Evolutionary conservation across 108 stramenopile species (phyloP), one percentile per base, ranked within the genome.

Genomic region (Skeletonema menzelii): DNA sequence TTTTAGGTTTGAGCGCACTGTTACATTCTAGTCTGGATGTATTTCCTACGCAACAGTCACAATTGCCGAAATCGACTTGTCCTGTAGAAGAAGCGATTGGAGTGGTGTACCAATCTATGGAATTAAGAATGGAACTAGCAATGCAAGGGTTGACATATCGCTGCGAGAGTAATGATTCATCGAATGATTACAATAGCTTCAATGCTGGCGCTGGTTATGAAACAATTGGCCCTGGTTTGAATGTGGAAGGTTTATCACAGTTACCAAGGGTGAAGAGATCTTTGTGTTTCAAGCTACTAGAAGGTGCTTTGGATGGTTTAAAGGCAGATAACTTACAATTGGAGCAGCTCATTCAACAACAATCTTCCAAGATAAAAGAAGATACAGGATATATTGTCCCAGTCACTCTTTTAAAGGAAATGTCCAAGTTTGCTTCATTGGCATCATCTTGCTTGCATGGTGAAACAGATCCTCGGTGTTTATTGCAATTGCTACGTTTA

Each of bases 391-490:
- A 10, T 12, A 17, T 8, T 8, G 10, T 69, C 34, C 82, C 61
- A 5, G 63, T 44, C 40, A 65, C 56, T 53, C 27, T 76, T 13
- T 80, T 62, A 19, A 53, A 37, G 27, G 42, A 72, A 59, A 69
- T 86, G 76, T 31, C 71, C 24, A 55, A 67, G 32, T 94, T 91
- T 67, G 82, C 79, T 4, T 70, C 65, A 13, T 86, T 92, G 49
- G 56, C 80, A 22, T 63, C 87, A 26, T 78, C 73, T n/a, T 95
- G 94, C 68, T 66, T 95, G n/a, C 84, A 87, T 34, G 94, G 91
- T 8, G 94, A 95, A 63, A 92, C 94, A 3, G 94, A 95, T 83
- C 94, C 94, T 34, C 88, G 94, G 24, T 95, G 94, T 67, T 65
- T 95, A 6, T 59, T 86, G 73, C 94, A 95, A 62, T 65, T 95